Conservation (phyloP, 805 yeast genomes). For the Teunomyces atbi region DNA sequence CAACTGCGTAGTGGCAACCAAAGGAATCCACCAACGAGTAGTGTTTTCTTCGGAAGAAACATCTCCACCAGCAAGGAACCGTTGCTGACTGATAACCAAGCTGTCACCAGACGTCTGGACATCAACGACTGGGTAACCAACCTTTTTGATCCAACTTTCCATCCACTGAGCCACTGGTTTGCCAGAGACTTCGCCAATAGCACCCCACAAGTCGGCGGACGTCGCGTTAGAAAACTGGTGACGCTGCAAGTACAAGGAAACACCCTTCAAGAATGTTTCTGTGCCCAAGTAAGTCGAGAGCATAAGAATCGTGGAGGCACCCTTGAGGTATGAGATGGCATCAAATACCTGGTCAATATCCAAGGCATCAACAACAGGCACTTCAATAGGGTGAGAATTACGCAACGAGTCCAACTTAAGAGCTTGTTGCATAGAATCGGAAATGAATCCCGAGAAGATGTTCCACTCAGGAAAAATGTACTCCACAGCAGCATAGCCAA, state of each 20-base stretch:
- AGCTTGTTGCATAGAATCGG: conserved; percentile 51
- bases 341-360: conserved; percentile 84
- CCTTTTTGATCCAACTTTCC: conserved; percentile 68
- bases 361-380: conserved; percentile 72
- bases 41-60: conserved; percentile 54
- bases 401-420: conserved; percentile 54
- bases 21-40: conserved; percentile 60
- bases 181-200: conserved; percentile 62
- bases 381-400: conserved; percentile 79
- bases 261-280: conserved; percentile 69
- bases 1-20: conserved; percentile 28
- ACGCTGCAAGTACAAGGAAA: conserved; percentile 61
- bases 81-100: conserved; percentile 50
- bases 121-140: conserved; percentile 70
- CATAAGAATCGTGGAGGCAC: conserved; percentile 78
- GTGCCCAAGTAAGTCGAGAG: conserved; percentile 67
- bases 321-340: conserved; percentile 76
- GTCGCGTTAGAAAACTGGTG: conserved; percentile 70
- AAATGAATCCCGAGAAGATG: conserved; percentile 57
- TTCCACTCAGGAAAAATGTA: conserved; percentile 79
- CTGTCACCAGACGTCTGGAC: conserved; percentile 40
- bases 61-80: conserved; percentile 66
- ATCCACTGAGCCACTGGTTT: conserved; percentile 57
- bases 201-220: conserved; percentile 70
- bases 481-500: conserved; percentile 69